Evolutionary conservation across 345 rosid genomes (phyloP).

Genomic region (Moringa oleifera): DNA sequence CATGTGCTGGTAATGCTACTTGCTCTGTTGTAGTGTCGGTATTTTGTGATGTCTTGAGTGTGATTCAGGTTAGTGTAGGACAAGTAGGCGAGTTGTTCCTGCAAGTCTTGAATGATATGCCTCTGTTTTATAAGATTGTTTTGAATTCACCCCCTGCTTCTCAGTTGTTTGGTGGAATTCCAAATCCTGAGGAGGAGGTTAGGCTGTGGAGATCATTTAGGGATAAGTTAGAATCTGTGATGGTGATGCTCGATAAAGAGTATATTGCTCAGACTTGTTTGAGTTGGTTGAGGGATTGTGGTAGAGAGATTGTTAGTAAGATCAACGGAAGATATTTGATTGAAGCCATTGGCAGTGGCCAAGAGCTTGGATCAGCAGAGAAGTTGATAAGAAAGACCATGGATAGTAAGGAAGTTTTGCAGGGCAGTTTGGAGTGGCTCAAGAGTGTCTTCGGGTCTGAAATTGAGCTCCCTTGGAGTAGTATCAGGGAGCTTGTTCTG

Average conservation of each 20-base stretch:
- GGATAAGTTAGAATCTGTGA: constrained; percentile 51
- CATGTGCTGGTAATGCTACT: constrained; percentile 21
- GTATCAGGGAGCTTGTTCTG: constrained; percentile 61
- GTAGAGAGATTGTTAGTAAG: constrained; percentile 37
- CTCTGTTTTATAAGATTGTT: constrained; percentile 56
- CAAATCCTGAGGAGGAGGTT: constrained; percentile 68
- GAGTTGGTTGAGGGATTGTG: constrained; percentile 62
- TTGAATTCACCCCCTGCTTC: constrained; percentile 66
- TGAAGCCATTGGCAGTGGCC: constrained; percentile 44
- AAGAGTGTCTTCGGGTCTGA: constrained; percentile 70
- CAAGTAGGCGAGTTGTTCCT: constrained; percentile 73
- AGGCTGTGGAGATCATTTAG: constrained; percentile 62
- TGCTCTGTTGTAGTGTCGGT: constrained; percentile 30
- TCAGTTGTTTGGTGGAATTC: constrained; percentile 71
- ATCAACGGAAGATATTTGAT: constrained; percentile 47
- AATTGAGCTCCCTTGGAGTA: constrained; percentile 77
- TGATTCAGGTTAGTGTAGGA: constrained; percentile 54
- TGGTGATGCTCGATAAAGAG: constrained; percentile 38
- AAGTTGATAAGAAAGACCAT: constrained; percentile 51
- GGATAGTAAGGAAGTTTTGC: constrained; percentile 59
- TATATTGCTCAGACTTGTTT: constrained; percentile 47
- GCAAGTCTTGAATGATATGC: constrained; percentile 64
- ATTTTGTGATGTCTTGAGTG: constrained; percentile 49
- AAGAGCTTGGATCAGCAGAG: constrained; percentile 59
- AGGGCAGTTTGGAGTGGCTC: constrained; percentile 76